A percentile compares a stretch with the other conserved stretches of the same genome.
phyloP scores from a whole-genome alignment of 495 filamentous ascomycete species.

The Penicillium ucsense region DNA sequence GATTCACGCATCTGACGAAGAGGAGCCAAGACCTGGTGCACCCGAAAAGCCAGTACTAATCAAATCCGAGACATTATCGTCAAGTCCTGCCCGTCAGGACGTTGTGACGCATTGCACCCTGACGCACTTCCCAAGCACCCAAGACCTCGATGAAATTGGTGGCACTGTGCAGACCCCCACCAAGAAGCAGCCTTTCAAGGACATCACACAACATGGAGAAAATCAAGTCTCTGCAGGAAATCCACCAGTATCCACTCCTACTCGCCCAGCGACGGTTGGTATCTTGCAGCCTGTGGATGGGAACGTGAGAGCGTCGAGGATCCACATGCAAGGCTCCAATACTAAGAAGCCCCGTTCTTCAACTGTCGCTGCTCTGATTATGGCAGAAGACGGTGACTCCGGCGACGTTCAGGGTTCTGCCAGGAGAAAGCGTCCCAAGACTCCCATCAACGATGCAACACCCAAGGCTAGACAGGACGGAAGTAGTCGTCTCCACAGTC shows the following conservation, averaged over 20 bases:
- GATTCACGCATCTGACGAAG: neutral
- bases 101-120: neutral
- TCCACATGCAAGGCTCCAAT: neutral
- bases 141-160: conserved; percentile 67
- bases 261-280: neutral
- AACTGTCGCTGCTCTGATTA: conserved; percentile 14
- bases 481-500: conserved; percentile 21
- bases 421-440: neutral
- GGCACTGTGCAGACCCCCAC: conserved; percentile 52
- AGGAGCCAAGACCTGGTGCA: neutral
- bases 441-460: neutral
- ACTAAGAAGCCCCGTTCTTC: conserved; percentile 6
- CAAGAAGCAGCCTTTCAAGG: conserved; percentile 35
- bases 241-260: neutral
- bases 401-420: neutral
- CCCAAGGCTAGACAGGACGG: neutral
- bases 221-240: too few relatives aligned
- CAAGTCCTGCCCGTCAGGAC: conserved; percentile 27
- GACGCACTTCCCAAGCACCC: conserved; percentile 32
- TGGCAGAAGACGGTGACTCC: conserved; percentile 37
- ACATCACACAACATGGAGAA: neutral
- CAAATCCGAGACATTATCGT: conserved; percentile 25
- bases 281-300: conserved; percentile 18
- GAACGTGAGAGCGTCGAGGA: conserved; percentile 6
- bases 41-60: conserved; percentile 13